Conservation (phyloP, 345 rosid species). For the Capsella bursapastoris region DNA sequence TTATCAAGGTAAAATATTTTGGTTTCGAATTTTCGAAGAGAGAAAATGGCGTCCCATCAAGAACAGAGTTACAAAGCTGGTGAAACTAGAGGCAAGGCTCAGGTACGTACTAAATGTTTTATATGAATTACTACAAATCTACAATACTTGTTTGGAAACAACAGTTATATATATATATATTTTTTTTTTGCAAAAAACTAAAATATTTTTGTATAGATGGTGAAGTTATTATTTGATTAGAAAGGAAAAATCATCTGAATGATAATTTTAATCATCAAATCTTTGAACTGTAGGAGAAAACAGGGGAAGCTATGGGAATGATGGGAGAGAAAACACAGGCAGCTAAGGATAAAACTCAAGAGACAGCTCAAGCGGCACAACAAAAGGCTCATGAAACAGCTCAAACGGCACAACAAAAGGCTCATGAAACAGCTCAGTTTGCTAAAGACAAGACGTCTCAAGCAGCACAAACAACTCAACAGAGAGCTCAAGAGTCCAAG, state of each 20-base stretch:
- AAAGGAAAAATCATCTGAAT: background rate
- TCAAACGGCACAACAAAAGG: slow-evolving; percentile 35
- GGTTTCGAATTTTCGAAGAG: background rate
- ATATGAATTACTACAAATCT: background rate
- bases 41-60: slow-evolving; percentile 55
- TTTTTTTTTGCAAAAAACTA: no score
- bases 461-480: slow-evolving; percentile 40
- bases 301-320: slow-evolving; percentile 34
- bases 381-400: no score
- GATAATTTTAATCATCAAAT: background rate
- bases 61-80: slow-evolving; percentile 56
- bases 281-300: slow-evolving; percentile 43
- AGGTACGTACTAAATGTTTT: slow-evolving; percentile 48
- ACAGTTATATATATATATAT: no score
- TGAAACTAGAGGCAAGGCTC: slow-evolving; percentile 52
- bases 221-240: background rate
- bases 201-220: no score
- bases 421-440: slow-evolving; percentile 34
- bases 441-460: slow-evolving; percentile 40
- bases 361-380: slow-evolving; percentile 6
- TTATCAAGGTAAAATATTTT: background rate
- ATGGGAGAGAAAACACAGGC: slow-evolving; percentile 46
- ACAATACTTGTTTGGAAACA: background rate
- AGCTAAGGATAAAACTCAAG: slow-evolving; percentile 41
- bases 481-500: slow-evolving; percentile 35